Evolutionary conservation across 2,329 filamentous ascomycete genomes (phyloP).

Genomic region (Cladosporium sp.): DNA sequence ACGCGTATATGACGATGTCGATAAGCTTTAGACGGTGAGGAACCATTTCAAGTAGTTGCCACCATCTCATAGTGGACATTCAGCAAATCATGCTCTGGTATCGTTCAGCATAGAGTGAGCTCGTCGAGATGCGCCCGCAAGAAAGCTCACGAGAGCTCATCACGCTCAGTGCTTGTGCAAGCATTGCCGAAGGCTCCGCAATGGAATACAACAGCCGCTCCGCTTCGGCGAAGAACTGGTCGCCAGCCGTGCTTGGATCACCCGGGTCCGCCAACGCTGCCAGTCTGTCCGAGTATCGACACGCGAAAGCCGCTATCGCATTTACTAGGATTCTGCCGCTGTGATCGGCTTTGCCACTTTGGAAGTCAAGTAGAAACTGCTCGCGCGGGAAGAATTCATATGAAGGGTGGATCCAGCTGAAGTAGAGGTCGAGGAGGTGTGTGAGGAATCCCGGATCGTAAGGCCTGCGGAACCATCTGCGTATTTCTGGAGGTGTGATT

Average conservation of each 20-base stretch:
- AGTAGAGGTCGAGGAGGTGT: conserved; percentile 33
- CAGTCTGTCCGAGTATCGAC: conserved; percentile 55
- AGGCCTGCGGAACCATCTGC: conserved; percentile 27
- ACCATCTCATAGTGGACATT: too few species aligned
- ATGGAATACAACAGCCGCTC: conserved; percentile 54
- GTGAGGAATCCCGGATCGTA: conserved; percentile 32
- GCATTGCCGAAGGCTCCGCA: conserved; percentile 61
- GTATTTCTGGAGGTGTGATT: conserved; percentile 12
- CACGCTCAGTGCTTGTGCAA: conserved; percentile 69
- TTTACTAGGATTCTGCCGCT: conserved; percentile 53
- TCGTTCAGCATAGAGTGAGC: conserved; percentile 62
- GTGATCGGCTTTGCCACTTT: conserved; percentile 57
- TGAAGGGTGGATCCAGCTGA: conserved; percentile 65
- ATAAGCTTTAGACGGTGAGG: too few species aligned
- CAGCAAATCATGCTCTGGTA: conserved; percentile 55
- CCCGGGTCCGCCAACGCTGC: conserved; percentile 59
- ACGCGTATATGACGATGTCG: too few species aligned
- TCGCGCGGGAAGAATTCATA: conserved; percentile 69
- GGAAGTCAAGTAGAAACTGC: conserved; percentile 64
- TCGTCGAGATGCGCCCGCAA: conserved; percentile 43
- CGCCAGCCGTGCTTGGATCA: conserved; percentile 55
- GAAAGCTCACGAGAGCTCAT: conserved; percentile 73
- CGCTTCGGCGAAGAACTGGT: conserved; percentile 46
- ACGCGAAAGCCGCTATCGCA: conserved; percentile 31
- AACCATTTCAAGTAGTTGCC: too few species aligned